phyloP scores from a whole-genome alignment of 2,329 filamentous ascomycete species.

The Neopestalotiopsis sp. region DNA sequence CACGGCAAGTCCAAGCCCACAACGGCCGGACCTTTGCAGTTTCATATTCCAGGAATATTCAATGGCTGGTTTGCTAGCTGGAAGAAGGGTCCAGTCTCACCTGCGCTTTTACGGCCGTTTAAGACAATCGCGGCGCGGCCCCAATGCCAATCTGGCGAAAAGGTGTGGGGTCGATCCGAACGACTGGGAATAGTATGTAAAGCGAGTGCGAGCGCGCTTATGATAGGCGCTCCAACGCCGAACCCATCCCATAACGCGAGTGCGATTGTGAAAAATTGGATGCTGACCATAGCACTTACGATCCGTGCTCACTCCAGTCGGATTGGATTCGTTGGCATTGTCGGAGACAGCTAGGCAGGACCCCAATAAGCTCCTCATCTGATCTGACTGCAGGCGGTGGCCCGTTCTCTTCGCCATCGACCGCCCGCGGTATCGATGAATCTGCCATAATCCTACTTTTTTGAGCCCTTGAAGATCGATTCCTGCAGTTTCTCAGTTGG shows the following conservation, averaged over 20 bases:
- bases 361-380: too few species aligned
- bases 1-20: too few species aligned
- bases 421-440: too few species aligned
- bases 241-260: not conserved
- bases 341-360: not conserved
- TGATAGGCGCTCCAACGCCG: not conserved
- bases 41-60: too few species aligned
- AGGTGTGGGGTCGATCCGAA: not conserved
- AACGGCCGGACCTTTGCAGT: too few species aligned
- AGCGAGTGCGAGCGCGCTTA: constrained; percentile 2
- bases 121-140: not conserved
- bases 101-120: not conserved
- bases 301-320: not conserved
- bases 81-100: not conserved
- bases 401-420: too few species aligned
- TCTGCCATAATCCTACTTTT: too few species aligned
- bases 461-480: not conserved
- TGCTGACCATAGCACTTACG: not conserved
- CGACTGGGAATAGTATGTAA: not conserved
- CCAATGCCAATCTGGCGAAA: not conserved
- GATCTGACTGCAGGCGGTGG: too few species aligned
- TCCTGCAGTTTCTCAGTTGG: not conserved
- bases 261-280: not conserved
- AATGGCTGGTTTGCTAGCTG: not conserved
- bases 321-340: not conserved